Conservation (phyloP, 2,329 filamentous ascomycete genomes). For the Zymoseptoria passerinii region DNA sequence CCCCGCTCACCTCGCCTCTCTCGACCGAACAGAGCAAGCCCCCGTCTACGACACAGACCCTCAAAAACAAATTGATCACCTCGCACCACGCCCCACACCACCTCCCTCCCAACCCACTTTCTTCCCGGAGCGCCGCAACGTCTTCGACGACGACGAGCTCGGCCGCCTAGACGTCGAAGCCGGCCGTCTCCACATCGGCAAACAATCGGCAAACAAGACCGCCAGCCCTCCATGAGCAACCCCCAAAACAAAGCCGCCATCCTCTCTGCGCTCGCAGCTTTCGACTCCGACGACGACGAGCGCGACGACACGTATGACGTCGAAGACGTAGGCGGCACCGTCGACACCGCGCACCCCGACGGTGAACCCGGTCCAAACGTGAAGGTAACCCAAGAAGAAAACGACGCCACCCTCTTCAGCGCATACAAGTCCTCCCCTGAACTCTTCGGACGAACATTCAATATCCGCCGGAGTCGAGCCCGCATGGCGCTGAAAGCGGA, state of each 20-base stretch:
- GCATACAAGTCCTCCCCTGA: slow-evolving; percentile 58
- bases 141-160: slow-evolving; percentile 74
- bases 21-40: slow-evolving; percentile 58
- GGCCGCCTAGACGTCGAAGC: slow-evolving; percentile 60
- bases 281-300: slow-evolving; percentile 93
- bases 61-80: slow-evolving; percentile 27
- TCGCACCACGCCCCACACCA: slow-evolving; percentile 54
- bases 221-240: slow-evolving; percentile 45
- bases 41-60: slow-evolving; percentile 30
- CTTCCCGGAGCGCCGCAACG: slow-evolving; percentile 56
- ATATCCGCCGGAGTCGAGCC: slow-evolving; percentile 56
- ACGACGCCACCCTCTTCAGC: slow-evolving; percentile 66
- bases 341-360: slow-evolving; percentile 53
- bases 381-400: slow-evolving; percentile 29
- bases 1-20: slow-evolving; percentile 55
- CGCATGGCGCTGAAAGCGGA: slow-evolving; percentile 60
- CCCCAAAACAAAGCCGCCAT: slow-evolving; percentile 77
- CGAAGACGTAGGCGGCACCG: slow-evolving; percentile 80
- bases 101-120: slow-evolving; percentile 24
- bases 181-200: slow-evolving; percentile 70
- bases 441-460: slow-evolving; percentile 63
- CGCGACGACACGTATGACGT: slow-evolving; percentile 94
- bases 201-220: slow-evolving; percentile 66
- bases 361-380: slow-evolving; percentile 44
- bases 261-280: slow-evolving; percentile 74